Base-by-base conservation (phyloP, 2,329 filamentous ascomycete genomes). In the Ophiognomonia clavigignenti-juglandacearum region DNA sequence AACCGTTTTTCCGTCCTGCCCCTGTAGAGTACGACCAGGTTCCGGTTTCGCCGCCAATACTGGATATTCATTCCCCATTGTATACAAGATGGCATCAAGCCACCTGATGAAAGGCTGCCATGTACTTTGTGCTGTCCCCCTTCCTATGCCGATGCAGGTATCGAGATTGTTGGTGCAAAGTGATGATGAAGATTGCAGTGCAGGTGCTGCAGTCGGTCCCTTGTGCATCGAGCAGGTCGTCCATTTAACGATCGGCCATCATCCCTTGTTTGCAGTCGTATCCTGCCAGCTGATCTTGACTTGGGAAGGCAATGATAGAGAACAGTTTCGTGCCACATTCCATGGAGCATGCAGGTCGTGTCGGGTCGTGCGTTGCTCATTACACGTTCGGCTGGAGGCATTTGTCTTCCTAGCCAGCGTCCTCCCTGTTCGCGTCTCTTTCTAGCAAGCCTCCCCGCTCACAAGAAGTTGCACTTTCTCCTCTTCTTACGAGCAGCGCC, bases 381-480 rank as follows among this genome's bases (percentile, higher is more conserved):
- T 29, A 43, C 18, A 41, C 39, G 29, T 16, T 20, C 37, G 32
- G 20, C 46, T 29, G 26, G 26, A 22, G 48, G 39, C 32, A 16
- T 11, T 22, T 16, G 6, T 16, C 26, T 22, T 14, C 27, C 39
- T 36, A 39, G 38, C 16, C 24, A 19, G 23, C 16, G 36, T 18
- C 49, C 6, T 9, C 24, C n/a, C n/a, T n/a, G n/a, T 18, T 16
- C 11, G 22, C 20, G 34, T 20, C 39, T 26, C 26, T 8, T 27
- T n/a, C 6, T 29, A 10, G 13, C n/a, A n/a, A 42, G 14, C 24
- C 23, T 23, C 9, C 7, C 10, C 45, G 51, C 64, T 80, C 74
- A 95, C 63, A 95, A 75, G 66, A 92, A 80, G 65, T 78, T 81
- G 75, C 88, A 95, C 67, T 78, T 86, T 72, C 85, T 83, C 79